Conservation (phyloP, 2,329 filamentous ascomycete species). For the Fusarium coffeatum region DNA sequence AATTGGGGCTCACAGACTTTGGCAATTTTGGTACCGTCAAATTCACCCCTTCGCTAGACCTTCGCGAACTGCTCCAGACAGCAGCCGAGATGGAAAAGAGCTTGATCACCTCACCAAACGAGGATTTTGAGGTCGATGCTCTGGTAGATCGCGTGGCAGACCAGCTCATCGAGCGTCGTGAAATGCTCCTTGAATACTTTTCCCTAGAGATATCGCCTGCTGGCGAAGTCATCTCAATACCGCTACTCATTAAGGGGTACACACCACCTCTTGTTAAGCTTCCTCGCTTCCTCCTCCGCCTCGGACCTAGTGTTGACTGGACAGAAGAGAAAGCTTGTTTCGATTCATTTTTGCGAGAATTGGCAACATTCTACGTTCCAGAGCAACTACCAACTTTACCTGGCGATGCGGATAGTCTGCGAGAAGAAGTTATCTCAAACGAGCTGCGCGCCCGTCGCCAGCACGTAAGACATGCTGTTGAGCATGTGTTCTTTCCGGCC, state of each 20-base stretch:
- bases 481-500: slow-evolving; percentile 90
- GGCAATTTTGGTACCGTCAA: slow-evolving; percentile 90
- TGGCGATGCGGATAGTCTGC: slow-evolving; percentile 48
- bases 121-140: slow-evolving; percentile 73
- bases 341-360: slow-evolving; percentile 82
- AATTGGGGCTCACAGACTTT: slow-evolving; percentile 93
- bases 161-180: slow-evolving; percentile 78
- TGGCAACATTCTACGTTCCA: slow-evolving; percentile 91
- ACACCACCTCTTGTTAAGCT: slow-evolving; percentile 87
- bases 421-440: slow-evolving; percentile 57
- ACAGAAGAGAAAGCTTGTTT: slow-evolving; percentile 86
- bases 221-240: slow-evolving; percentile 82
- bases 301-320: slow-evolving; percentile 93
- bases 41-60: slow-evolving; percentile 79
- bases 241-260: slow-evolving; percentile 89
- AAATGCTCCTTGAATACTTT: slow-evolving; percentile 96
- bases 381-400: slow-evolving; percentile 76
- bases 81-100: slow-evolving; percentile 77
- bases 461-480: slow-evolving; percentile 80
- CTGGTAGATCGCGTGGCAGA: slow-evolving; percentile 73
- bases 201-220: slow-evolving; percentile 82
- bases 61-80: slow-evolving; percentile 77
- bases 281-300: slow-evolving; percentile 84
- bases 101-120: slow-evolving; percentile 54
- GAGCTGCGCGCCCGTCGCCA: slow-evolving; percentile 69